Evolutionary conservation across 2,329 filamentous ascomycete species (phyloP), one percentile per base, ranked within the genome.

Genomic region (Lachnellula occidentalis): DNA sequence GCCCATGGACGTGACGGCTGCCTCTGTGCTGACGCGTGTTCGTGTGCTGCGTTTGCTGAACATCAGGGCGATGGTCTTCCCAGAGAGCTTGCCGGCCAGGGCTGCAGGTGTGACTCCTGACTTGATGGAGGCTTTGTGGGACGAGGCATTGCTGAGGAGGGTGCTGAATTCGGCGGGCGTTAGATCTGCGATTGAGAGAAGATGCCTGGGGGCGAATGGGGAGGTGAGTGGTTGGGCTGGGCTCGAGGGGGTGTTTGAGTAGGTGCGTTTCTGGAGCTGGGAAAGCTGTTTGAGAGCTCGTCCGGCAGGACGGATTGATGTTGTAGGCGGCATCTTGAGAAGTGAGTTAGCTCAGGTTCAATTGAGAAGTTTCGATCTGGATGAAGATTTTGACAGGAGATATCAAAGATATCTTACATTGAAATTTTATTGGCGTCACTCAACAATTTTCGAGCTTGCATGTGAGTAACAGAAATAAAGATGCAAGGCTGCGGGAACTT

Each of bases 11-110:
- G 87, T 82, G 37, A 96, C 85, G 12, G 94, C 94, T 7, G 87
- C 87, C 76, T 99, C 94, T 1, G 92, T 96, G 1, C 91, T 96
- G 34, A 99, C 86, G 58, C 94, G 85, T 12, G 94, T 99, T 57
- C 94, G 83, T 12, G 94, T 99, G 66, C 88, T 95, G 63, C 92
- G 85, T 76, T 99, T 99, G 79, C 81, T 95, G 78, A 99, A 99
- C 79, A 95, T 90, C 85, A 99, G 87, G 62, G 94, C 92, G 34
- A 99, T 82, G 0, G 91, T 92, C 72, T 90, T 84, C 50, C 90
- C 88, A 1, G 80, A 73, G 59, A 99, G 74, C 11, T 81, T 76
- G 41, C 79, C 78, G 51, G 79, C 74, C 52, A 95, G 74, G 43
- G 77, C 74, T 49, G 75, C 70, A 3, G 87, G 82, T 47, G 81